phyloP scores from a whole-genome alignment of 495 filamentous ascomycete species.

The Aspergillus steynii region DNA sequence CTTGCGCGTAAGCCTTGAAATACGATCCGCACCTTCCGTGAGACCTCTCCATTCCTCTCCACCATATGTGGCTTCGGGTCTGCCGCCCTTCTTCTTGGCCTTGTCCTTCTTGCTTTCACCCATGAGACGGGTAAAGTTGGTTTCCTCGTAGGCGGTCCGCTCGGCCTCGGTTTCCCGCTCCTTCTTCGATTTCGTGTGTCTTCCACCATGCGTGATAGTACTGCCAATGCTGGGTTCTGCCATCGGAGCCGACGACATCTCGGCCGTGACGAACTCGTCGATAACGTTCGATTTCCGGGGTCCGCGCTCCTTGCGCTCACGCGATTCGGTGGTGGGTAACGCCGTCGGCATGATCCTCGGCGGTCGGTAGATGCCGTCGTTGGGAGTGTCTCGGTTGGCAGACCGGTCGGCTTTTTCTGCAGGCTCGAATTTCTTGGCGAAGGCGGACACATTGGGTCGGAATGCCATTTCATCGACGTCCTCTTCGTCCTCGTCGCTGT shows the following conservation, averaged over 20 bases:
- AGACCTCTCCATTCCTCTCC: conserved; percentile 84
- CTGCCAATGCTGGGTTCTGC: conserved; percentile 83
- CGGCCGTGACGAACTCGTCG: conserved; percentile 81
- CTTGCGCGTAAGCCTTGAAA: conserved; percentile 67
- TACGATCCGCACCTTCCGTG: conserved; percentile 74
- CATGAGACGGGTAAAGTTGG: conserved; percentile 80
- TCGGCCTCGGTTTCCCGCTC: conserved; percentile 73
- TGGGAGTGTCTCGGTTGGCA: conserved; percentile 23
- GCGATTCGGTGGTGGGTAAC: conserved; percentile 58
- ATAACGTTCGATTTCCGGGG: conserved; percentile 69
- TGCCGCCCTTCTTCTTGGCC: conserved; percentile 49
- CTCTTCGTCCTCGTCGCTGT: conserved; percentile 38
- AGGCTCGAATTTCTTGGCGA: conserved; percentile 44
- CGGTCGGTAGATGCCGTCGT: conserved; percentile 74
- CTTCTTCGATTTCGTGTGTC: conserved; percentile 67
- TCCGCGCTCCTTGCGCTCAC: conserved; percentile 50
- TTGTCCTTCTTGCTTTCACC: conserved; percentile 77
- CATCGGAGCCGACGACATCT: conserved; percentile 74
- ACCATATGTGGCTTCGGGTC: conserved; percentile 60
- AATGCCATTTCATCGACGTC: conserved; percentile 65
- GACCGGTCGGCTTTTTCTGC: conserved; percentile 25
- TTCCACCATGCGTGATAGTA: conserved; percentile 70
- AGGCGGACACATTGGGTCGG: conserved; percentile 64
- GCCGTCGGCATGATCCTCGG: conserved; percentile 78
- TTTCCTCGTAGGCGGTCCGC: conserved; percentile 77